Evolutionary conservation across 2,329 filamentous ascomycete genomes (phyloP), one percentile per base, ranked within the genome.

Genomic region (Alternaria triticimaculans): DNA sequence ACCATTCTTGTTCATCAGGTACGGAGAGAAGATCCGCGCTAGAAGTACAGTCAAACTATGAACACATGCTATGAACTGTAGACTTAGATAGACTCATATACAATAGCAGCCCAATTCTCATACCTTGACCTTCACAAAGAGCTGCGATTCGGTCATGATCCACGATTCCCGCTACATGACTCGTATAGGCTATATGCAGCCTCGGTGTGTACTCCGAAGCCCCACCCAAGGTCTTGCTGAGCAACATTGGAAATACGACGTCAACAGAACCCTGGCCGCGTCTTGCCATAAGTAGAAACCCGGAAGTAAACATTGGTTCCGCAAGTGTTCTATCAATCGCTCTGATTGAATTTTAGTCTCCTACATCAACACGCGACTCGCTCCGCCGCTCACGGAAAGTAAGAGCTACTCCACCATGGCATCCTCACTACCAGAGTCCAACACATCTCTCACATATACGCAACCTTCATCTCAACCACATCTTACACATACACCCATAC

Each of bases 1-100:
- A 49, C 79, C 78, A 4, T 77, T 80, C 26, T 46, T 79, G 30
- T 80, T 80, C 41, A 72, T 78, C 15, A 75, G 69, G 41, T 80
- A 76, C 56, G 78, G 78, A 4, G 76, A 77, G 50, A 58, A 63
- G 21, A 73, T 80, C 14, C 69, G 78, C 26, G 63, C 49, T 20
- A 73, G 63, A 9, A 75, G 66, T 44, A 76, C 68, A 2, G 73
- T 80, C 5, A 78, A 72, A 53, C 46, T 78, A 5, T 78, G 41
- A 69, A 44, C 33, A 15, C 20, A 58, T 11, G 6, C 21, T 6
- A n/a, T 15, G 23, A 3, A 23, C 20, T 53, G 15, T 46, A 46
- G 30, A 33, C 51, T 25, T 57, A 18, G n/a, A 44, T 30, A 37
- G 25, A 53, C 21, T 15, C 25, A 30, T 25, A 37, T 20, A 10